phyloP scores from a whole-genome alignment of 352 stramenopile genomes.

The Phytopythium sindhum region DNA sequence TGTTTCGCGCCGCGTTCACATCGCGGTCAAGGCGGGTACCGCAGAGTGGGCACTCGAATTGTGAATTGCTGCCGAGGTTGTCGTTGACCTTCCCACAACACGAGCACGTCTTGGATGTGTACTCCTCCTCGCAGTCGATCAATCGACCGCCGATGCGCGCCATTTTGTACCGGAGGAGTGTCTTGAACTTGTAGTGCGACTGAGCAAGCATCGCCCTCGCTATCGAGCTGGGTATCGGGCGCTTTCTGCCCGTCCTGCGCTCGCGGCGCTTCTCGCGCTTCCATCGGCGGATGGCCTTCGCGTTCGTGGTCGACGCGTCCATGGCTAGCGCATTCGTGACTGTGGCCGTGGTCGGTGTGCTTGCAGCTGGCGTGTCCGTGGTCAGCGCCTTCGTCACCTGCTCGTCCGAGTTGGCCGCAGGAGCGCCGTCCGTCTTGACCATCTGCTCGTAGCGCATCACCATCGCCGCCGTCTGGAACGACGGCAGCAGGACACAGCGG shows the following conservation, averaged over 20 bases:
- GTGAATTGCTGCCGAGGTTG: constrained; percentile 3
- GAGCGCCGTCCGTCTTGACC: too few species aligned
- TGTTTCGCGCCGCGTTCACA: too few species aligned
- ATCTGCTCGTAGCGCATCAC: constrained; percentile 1
- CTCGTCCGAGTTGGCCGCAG: too few species aligned
- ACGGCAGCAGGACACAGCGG: constrained; percentile 11
- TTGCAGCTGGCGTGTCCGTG: too few species aligned
- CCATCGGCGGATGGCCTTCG: neutral
- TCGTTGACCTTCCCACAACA: constrained; percentile 6
- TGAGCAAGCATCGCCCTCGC: constrained; percentile 16
- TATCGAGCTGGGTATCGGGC: constrained; percentile 9
- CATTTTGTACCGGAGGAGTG: constrained; percentile 15
- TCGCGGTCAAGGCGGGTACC: constrained; percentile 2
- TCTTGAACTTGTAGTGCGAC: constrained; percentile 13
- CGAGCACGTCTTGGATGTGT: constrained; percentile 16
- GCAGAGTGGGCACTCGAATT: constrained; percentile 7
- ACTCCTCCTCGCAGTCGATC: constrained; percentile 16
- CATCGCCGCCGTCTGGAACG: constrained; percentile 16
- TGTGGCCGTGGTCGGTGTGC: too few species aligned
- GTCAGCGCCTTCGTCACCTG: too few species aligned
- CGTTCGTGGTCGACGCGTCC: too few species aligned
- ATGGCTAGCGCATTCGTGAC: too few species aligned
- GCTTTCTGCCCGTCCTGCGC: too few species aligned
- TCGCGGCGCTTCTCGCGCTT: too few species aligned
- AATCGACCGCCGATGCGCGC: constrained; percentile 5